Conservation (phyloP, 768 basidiomycete genomes). For the Piloderma croceum region DNA sequence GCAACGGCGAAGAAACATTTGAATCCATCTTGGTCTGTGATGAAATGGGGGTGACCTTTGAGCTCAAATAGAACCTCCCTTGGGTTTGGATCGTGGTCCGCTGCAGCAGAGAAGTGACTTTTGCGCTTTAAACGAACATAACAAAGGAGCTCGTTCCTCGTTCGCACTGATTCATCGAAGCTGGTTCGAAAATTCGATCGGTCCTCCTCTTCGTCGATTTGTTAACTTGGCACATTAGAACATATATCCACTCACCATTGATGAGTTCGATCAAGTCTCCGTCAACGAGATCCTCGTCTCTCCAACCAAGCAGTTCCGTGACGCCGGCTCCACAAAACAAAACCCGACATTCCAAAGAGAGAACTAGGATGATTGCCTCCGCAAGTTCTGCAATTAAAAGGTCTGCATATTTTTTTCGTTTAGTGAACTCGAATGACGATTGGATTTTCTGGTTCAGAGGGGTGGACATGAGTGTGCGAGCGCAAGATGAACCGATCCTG, state of each 20-base stretch:
- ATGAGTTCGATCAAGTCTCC: conserved; percentile 59
- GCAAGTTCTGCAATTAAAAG: conserved; percentile 70
- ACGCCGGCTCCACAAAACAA: conserved; percentile 67
- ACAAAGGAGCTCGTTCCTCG: conserved; percentile 45
- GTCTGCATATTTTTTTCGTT: conserved; percentile 83
- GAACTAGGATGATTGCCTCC: conserved; percentile 63
- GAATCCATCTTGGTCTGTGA: conserved; percentile 34
- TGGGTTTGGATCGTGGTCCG: conserved; percentile 18
- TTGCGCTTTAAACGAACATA: conserved; percentile 58
- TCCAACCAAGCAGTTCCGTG: conserved; percentile 73
- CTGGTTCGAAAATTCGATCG: conserved; percentile 36
- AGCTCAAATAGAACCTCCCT: conserved; percentile 66
- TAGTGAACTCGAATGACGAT: conserved; percentile 71
- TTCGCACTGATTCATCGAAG: conserved; percentile 52
- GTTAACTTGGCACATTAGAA: no score
- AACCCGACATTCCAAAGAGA: conserved; percentile 57
- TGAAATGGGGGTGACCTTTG: conserved; percentile 56
- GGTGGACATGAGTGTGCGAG: neutral
- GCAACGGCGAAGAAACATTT: conserved; percentile 72
- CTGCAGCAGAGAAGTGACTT: conserved; percentile 23
- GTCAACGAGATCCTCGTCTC: conserved; percentile 66
- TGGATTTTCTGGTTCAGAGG: neutral
- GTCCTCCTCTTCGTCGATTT: conserved; percentile 70
- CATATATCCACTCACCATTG: no score
- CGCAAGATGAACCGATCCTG: no score